Evolutionary conservation across 768 basidiomycete species (phyloP), one percentile per base, ranked within the genome.

Genomic region (Suillus variegatus): DNA sequence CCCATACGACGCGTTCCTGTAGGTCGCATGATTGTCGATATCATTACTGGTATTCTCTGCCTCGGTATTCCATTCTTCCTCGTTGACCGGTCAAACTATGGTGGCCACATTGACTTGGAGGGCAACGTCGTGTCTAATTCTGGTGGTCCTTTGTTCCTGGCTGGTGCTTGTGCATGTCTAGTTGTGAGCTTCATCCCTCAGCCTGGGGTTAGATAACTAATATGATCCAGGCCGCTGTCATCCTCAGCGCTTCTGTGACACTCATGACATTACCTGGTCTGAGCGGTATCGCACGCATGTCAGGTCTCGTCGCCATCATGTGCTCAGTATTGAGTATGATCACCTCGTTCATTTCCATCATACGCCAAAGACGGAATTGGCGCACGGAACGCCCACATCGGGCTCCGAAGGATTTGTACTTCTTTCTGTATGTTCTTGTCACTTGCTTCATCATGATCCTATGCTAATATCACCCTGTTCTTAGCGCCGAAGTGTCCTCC

Each of bases 51-150:
- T 0, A 79, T 84, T 67, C 67, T 94, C 28, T 91, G 90, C 71
- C 82, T 94, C 12, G 93, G 93, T 3, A 88, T 94, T 58, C 93
- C 93, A 1, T 93, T 89, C 75, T 75, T 94, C 64, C 92, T 93
- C 79, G 75, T 86, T 68, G 84, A 85, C 61, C 85, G 87, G 61
- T 71, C 82, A 44, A 72, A 70, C 12, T 77, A 81, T 51, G 75
- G 79, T 65, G 82, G 82, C 54, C 74, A 85, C 22, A 71, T 82
- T 40, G 90, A 92, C 72, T 83, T 87, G 60, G 91, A 92, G 74
- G 65, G 68, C 7, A 83, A 85, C 61, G 86, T 86, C 61, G 20
- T 67, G 79, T 43, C 76, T 54, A 76, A 81, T 36, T 78, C 72
- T 55, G 81, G 84, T 4, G 84, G 84, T 6, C 87, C 90, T 0